Evolutionary conservation across 164 flowering plant species (phyloP), one percentile per base, ranked within the genome.

Genomic region (Piper longum): DNA sequence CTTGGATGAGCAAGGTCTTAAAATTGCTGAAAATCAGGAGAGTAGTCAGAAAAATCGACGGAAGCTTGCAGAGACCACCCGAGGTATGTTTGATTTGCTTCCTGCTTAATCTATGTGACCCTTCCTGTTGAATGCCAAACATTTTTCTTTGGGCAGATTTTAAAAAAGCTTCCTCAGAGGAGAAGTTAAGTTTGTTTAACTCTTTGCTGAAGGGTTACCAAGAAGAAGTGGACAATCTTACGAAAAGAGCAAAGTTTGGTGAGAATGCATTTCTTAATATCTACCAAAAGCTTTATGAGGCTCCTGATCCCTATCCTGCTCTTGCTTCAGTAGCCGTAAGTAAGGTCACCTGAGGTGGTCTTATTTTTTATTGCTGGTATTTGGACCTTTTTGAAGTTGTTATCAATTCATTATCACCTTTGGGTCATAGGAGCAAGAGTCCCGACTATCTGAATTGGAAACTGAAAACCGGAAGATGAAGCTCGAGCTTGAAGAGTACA

Each of bases 251-350:
- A 39, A 95, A 95, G 66, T 95, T 85, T 82, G 97, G 96, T 66
- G 99, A 95, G 71, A 95, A 95, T 87, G 96, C 97, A 59, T 95
- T 95, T 68, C 97, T 91, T 64, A 95, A 85, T 66, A 88, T 91
- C 68, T 95, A 95, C 70, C 99, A 95, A 71, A 95, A 95, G 71
- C 86, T 95, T 60, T 95, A 88, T 74, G 99, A 91, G 78, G 99
- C 99, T 67, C 97, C 95, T 57, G 99, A 95, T 80, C 99, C 99
- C 63, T 95, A 85, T 75, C 99, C 95, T 7, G 85, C 87, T 73
- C 86, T 95, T 77, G 84, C 88, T 73, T 91, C 96, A 51, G 78
- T 85, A 71, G 74, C 87, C 67, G 99, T 95, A 79, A 82, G 92
- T 83, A 26, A 26, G 36, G 36, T 26, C 36, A 26, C 36, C 36